These are phyloP conservation scores for Cairneyella variabilis DNA, from an alignment of 495 filamentous ascomycete species.

Conservation along the genomic window DNA sequence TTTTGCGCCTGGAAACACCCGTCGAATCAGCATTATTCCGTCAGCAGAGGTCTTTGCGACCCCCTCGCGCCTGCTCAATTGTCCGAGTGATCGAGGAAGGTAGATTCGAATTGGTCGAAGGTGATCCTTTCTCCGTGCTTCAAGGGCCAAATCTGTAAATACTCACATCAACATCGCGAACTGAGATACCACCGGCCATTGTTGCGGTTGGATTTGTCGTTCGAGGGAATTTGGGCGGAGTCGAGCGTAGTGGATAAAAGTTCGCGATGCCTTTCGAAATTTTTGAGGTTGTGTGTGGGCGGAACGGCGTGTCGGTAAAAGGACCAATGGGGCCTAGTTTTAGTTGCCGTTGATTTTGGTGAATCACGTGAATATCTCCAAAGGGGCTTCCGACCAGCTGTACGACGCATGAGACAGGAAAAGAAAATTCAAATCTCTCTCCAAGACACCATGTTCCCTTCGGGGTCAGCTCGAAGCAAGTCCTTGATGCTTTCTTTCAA, in stretches of 20 bases:
- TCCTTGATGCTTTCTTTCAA: too few species aligned
- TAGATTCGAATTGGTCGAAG: conserved; percentile 19
- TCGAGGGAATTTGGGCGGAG: conserved; percentile 1
- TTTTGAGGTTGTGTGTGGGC: background rate
- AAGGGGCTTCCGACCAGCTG: too few species aligned
- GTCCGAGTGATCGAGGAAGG: conserved; percentile 26
- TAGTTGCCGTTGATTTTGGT: too few species aligned
- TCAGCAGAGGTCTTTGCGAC: conserved; percentile 56
- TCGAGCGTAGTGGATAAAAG: background rate
- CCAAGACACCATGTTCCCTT: too few species aligned
- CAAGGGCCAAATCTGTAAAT: conserved; percentile 26
- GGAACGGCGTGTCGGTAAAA: too few species aligned
- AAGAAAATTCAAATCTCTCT: too few species aligned
- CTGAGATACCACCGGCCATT: conserved; percentile 78
- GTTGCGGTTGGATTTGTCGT: conserved; percentile 46
- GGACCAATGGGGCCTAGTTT: too few species aligned
- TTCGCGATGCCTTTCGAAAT: conserved; percentile 12
- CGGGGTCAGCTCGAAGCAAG: too few species aligned
- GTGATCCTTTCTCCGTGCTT: conserved; percentile 19
- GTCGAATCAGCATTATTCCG: conserved; percentile 56
- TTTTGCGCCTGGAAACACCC: conserved; percentile 69
- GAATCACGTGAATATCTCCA: too few species aligned
- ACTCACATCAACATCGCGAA: conserved; percentile 90
- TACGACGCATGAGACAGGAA: too few species aligned
- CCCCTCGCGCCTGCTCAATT: conserved; percentile 53